These are phyloP conservation scores for Gaultheria prostrata DNA, from an alignment of 148 eudicot species.

Conservation along the genomic window DNA sequence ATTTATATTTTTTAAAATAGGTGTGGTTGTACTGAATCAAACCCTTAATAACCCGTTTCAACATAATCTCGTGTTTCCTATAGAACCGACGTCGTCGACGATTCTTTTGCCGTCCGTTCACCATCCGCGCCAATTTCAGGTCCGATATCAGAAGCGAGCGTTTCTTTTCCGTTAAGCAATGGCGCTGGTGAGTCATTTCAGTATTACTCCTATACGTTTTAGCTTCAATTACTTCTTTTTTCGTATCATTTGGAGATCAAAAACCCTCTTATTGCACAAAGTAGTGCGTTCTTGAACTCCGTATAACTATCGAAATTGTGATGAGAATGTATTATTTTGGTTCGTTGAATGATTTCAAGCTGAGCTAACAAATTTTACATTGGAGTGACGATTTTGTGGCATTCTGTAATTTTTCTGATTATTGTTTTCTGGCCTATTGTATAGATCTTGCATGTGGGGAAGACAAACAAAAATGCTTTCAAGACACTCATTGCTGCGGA, in stretches of 20 bases:
- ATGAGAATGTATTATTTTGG: background rate
- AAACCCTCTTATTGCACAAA: background rate
- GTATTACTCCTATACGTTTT: background rate
- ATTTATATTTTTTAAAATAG: too few relatives aligned
- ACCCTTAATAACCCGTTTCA: too few relatives aligned
- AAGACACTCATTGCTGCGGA: constrained; percentile 76
- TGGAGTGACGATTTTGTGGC: background rate
- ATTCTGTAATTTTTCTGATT: background rate
- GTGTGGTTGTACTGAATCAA: too few relatives aligned
- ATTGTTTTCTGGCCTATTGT: background rate
- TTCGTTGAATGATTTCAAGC: background rate
- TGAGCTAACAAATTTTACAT: background rate
- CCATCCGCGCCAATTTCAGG: too few relatives aligned
- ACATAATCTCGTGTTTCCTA: too few relatives aligned
- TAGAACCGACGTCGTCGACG: too few relatives aligned
- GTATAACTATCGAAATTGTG: background rate
- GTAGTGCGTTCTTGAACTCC: background rate
- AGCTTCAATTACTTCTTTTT: background rate
- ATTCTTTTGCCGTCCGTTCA: too few relatives aligned
- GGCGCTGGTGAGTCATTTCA: constrained; percentile 17
- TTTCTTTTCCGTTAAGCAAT: constrained; percentile 14
- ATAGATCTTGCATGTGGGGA: constrained; percentile 53
- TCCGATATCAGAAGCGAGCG: constrained; percentile 5
- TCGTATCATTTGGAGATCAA: background rate
- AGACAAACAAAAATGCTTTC: constrained; percentile 57